These are phyloP conservation scores for Russula ochroleuca DNA, from an alignment of 768 basidiomycete species.

Conservation along the genomic window DNA sequence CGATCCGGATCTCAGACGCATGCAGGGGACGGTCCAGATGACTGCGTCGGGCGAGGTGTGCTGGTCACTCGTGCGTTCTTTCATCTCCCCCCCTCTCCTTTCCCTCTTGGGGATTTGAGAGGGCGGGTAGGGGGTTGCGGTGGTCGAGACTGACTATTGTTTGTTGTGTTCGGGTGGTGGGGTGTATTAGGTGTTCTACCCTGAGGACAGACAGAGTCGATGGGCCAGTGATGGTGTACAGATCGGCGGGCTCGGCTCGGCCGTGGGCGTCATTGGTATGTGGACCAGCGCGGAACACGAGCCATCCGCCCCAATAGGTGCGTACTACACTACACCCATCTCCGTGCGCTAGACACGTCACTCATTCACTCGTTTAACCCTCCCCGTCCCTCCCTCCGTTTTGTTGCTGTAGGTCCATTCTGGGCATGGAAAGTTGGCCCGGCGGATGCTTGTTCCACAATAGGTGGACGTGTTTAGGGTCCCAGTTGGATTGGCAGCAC, in stretches of 20 bases:
- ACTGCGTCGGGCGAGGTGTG: conserved; percentile 47
- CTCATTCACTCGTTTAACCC: neutral
- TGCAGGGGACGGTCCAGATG: conserved; percentile 39
- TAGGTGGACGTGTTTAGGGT: too few species aligned
- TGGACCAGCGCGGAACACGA: conserved; percentile 56
- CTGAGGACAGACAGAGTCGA: conserved; percentile 37
- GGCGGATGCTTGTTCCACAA: neutral
- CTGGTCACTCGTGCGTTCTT: conserved; percentile 46
- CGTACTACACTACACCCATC: conserved; percentile 12
- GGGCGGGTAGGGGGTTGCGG: too few species aligned
- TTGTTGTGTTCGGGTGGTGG: too few species aligned
- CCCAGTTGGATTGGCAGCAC: too few species aligned
- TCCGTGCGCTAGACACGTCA: neutral
- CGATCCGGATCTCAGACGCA: conserved; percentile 20
- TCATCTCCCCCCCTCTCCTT: neutral
- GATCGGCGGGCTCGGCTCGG: conserved; percentile 50
- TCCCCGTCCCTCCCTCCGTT: too few species aligned
- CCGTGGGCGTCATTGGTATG: conserved; percentile 48
- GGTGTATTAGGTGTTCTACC: conserved; percentile 21
- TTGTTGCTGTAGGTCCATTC: conserved; percentile 36
- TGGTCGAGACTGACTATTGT: too few species aligned
- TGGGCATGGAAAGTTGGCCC: conserved; percentile 42
- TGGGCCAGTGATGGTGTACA: conserved; percentile 57
- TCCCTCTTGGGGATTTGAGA: too few species aligned
- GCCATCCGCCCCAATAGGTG: conserved; percentile 42